phyloP scores from a whole-genome alignment of 2,329 filamentous ascomycete genomes.

The Ophiostoma himal-ulmi region DNA sequence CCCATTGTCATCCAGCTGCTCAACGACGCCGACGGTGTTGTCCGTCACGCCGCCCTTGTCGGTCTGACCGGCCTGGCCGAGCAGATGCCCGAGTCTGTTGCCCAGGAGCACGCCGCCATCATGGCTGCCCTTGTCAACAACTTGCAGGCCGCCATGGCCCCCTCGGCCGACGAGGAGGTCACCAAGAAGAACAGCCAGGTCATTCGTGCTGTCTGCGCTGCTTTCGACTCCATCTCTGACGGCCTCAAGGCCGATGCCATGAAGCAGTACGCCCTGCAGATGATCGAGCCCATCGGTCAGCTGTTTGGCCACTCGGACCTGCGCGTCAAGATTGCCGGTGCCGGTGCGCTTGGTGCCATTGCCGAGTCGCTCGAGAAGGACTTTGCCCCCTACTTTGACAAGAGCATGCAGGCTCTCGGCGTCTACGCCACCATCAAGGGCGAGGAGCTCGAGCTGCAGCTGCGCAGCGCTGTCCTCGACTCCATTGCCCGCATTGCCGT shows the following conservation, averaged over 20 bases:
- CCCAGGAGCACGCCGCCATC: constrained; percentile 75
- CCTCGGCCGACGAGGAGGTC: constrained; percentile 56
- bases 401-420: constrained; percentile 84
- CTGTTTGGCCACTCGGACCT: constrained; percentile 79
- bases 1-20: constrained; percentile 79
- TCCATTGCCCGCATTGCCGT: constrained; percentile 87
- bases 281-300: constrained; percentile 77
- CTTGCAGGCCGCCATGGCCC: constrained; percentile 70
- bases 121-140: constrained; percentile 84
- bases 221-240: constrained; percentile 85
- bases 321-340: constrained; percentile 83
- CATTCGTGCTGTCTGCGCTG: constrained; percentile 82
- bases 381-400: constrained; percentile 87
- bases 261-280: constrained; percentile 70
- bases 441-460: constrained; percentile 79
- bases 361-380: constrained; percentile 75
- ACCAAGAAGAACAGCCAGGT: constrained; percentile 75
- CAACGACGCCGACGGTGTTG: constrained; percentile 73
- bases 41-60: constrained; percentile 81
- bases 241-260: constrained; percentile 77
- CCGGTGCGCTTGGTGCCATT: constrained; percentile 84
- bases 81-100: constrained; percentile 85
- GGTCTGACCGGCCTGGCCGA: constrained; percentile 86
- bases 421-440: constrained; percentile 81
- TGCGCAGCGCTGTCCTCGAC: constrained; percentile 85